A percentile compares a stretch with the other conserved stretches of the same genome.
phyloP scores from a whole-genome alignment of 768 basidiomycete species.

The Termitomyces sp. region DNA sequence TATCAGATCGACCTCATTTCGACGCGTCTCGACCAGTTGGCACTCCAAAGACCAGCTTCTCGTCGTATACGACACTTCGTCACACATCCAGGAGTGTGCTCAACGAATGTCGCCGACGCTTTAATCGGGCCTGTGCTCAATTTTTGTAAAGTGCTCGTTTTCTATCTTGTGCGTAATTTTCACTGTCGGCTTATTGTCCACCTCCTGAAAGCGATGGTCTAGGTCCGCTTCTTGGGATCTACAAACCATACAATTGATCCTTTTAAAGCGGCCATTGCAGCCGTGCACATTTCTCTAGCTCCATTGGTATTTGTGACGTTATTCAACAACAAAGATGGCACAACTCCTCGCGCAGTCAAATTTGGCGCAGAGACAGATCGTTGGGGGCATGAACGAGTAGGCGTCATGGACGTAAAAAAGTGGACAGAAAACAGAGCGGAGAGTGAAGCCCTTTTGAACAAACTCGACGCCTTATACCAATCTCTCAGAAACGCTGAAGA shows the following conservation, averaged over 20 bases:
- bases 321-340: slow-evolving; percentile 15
- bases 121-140: slow-evolving; percentile 41
- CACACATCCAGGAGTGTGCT: slow-evolving; percentile 65
- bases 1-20: slow-evolving; percentile 72
- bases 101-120: slow-evolving; percentile 52
- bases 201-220: not conserved
- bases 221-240: slow-evolving; percentile 71
- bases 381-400: slow-evolving; percentile 51
- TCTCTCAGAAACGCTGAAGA: slow-evolving; percentile 22
- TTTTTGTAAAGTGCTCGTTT: slow-evolving; percentile 42
- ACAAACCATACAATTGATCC: slow-evolving; percentile 55
- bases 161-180: slow-evolving; percentile 53
- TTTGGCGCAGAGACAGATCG: slow-evolving; percentile 53
- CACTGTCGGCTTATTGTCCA: not conserved
- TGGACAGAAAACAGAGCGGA: slow-evolving; percentile 47
- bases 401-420: slow-evolving; percentile 37
- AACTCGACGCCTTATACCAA: slow-evolving; percentile 50
- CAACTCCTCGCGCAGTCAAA: slow-evolving; percentile 30
- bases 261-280: slow-evolving; percentile 61
- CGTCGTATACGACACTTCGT: slow-evolving; percentile 49
- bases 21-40: slow-evolving; percentile 43
- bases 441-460: slow-evolving; percentile 40
- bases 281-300: slow-evolving; percentile 62
- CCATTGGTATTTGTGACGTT: slow-evolving; percentile 45
- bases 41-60: slow-evolving; percentile 21